These are phyloP conservation scores for Erythrophleum ivorense DNA, from an alignment of 331 rosid genomes.

Conservation along the genomic window DNA sequence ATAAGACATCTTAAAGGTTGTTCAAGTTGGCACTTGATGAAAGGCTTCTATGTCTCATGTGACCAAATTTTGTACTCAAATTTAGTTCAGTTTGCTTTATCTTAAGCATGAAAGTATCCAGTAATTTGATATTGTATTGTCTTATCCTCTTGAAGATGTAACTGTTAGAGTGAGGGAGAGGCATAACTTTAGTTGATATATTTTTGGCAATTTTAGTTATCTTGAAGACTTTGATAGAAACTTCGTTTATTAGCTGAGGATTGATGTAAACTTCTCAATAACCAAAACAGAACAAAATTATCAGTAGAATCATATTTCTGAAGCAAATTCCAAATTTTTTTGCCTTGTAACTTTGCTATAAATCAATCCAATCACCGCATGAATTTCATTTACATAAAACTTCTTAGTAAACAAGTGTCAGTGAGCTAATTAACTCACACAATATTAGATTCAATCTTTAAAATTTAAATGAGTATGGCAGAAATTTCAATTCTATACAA, in stretches of 20 bases:
- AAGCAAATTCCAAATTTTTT: too few species aligned
- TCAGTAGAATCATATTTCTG: not conserved
- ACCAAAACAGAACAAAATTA: slow-evolving; percentile 25
- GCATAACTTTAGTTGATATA: slow-evolving; percentile 40
- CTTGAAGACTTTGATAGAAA: slow-evolving; percentile 38
- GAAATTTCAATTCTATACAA: too few species aligned
- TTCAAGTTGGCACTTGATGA: not conserved
- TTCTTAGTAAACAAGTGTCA: too few species aligned
- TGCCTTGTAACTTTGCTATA: too few species aligned
- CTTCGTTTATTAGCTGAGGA: slow-evolving; percentile 12
- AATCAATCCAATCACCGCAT: too few species aligned
- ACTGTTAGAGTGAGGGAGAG: slow-evolving; percentile 44
- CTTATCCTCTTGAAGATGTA: slow-evolving; percentile 40
- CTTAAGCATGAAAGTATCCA: not conserved
- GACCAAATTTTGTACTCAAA: not conserved
- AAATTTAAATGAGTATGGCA: too few species aligned
- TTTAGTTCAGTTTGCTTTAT: slow-evolving; percentile 6
- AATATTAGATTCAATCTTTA: too few species aligned
- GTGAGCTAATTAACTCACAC: too few species aligned
- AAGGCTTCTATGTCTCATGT: not conserved
- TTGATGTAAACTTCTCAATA: slow-evolving; percentile 45
- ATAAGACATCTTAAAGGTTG: not conserved
- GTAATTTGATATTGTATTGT: slow-evolving; percentile 24
- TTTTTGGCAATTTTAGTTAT: slow-evolving; percentile 33
- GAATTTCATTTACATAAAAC: too few species aligned